Percentiles rank a stretch among this genome's conserved stretches.
These are phyloP conservation scores for Rhodotorula glutinis DNA, from an alignment of 1,284 basidiomycete species.

Conservation along the genomic window DNA sequence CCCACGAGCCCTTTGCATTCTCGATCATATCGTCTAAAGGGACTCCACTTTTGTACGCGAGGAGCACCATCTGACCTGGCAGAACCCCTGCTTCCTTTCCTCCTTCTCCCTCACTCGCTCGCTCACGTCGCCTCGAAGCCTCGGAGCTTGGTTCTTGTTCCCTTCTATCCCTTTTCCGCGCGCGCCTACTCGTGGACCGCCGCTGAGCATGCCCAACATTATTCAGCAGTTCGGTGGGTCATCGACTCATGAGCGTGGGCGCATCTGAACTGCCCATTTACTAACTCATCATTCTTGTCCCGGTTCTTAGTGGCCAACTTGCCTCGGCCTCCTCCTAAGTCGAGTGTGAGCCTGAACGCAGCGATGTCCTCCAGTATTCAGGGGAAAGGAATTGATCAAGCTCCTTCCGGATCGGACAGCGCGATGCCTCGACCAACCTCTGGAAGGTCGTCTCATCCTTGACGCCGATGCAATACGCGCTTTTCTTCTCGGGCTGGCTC, in stretches of 20 bases:
- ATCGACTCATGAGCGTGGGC: too few species aligned
- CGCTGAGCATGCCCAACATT: neutral
- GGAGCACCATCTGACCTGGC: neutral
- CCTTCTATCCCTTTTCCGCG: too few species aligned
- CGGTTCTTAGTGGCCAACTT: slow-evolving; percentile 22
- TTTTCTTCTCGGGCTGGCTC: slow-evolving; percentile 57
- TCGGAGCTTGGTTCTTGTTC: too few species aligned
- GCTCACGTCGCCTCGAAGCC: neutral
- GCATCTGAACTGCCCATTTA: too few species aligned
- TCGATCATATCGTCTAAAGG: too few species aligned
- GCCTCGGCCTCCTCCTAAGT: slow-evolving; percentile 35
- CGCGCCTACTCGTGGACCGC: neutral
- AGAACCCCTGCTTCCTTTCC: neutral
- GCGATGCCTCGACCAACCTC: slow-evolving; percentile 42
- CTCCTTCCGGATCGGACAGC: neutral
- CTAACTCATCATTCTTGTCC: too few species aligned
- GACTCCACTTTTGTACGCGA: neutral
- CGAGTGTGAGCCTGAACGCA: slow-evolving; percentile 14
- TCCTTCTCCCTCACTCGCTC: neutral
- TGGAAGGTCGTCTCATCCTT: slow-evolving; percentile 49
- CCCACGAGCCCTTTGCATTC: too few species aligned
- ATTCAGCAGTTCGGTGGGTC: neutral
- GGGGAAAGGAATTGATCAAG: neutral
- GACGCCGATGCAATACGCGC: slow-evolving; percentile 54
- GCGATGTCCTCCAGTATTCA: neutral